These are phyloP conservation scores for Hypoxylon sp. DNA, from an alignment of 2,329 filamentous ascomycete genomes.

Conservation along the genomic window DNA sequence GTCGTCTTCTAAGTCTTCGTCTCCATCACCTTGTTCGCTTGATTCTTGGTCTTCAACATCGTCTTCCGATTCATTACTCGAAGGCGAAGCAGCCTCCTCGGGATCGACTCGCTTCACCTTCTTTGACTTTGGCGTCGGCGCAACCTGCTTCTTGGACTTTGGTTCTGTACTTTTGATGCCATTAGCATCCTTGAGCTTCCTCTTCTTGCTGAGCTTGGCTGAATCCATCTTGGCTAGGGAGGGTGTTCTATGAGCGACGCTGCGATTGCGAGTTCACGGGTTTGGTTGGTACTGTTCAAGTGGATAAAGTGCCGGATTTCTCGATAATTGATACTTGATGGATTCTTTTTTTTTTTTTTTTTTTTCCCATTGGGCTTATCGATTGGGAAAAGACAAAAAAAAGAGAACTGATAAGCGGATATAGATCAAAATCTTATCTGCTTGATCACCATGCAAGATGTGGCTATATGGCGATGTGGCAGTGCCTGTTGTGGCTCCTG, in stretches of 20 bases:
- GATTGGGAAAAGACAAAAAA: no score
- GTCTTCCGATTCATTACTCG: constrained; percentile 34
- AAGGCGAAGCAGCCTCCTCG: constrained; percentile 31
- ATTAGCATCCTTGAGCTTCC: constrained; percentile 49
- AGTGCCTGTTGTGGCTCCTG: no score
- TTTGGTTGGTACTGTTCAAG: constrained; percentile 4
- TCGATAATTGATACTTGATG: not conserved
- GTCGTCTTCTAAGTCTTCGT: constrained; percentile 34
- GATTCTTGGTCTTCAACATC: constrained; percentile 33
- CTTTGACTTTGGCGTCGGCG: constrained; percentile 50
- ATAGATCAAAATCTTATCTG: not conserved
- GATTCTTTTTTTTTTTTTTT: constrained; percentile 28
- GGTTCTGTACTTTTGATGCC: constrained; percentile 42
- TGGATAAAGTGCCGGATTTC: constrained; percentile 14
- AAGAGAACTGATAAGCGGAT: constrained; percentile 10
- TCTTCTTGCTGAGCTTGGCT: constrained; percentile 52
- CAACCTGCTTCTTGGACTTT: constrained; percentile 39
- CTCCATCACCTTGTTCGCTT: constrained; percentile 31
- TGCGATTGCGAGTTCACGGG: no score
- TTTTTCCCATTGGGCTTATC: constrained; percentile 25
- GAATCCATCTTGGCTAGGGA: constrained; percentile 40
- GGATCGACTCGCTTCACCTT: constrained; percentile 51
- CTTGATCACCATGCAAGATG: not conserved
- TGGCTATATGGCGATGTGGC: no score
- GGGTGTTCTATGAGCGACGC: constrained; percentile 1